Evolutionary conservation across 306 rosid species (phyloP).

Genomic region (Cucurbita moschata): DNA sequence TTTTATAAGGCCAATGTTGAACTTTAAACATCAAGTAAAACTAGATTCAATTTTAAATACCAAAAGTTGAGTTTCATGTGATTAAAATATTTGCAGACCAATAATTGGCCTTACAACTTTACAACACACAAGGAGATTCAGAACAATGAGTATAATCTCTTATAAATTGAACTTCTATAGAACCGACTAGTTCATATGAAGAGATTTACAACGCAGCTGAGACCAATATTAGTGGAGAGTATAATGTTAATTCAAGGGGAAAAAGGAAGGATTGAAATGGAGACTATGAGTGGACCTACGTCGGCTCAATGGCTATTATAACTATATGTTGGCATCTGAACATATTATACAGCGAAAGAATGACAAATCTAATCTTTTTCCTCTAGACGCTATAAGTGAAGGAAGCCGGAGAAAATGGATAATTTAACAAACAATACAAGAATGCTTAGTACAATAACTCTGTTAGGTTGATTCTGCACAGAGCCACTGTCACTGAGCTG

Average conservation of each 20-base stretch:
- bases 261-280: neutral
- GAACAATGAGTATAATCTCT: neutral
- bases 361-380: neutral
- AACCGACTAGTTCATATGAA: neutral
- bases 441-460: constrained; percentile 16
- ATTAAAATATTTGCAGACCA: no score
- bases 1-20: no score
- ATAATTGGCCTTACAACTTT: neutral
- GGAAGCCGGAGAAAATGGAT: constrained; percentile 22
- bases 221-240: neutral
- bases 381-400: constrained; percentile 23
- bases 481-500: constrained; percentile 39
- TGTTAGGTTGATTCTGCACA: constrained; percentile 15
- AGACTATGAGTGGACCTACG: neutral
- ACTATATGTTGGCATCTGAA: neutral
- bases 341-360: neutral
- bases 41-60: no score
- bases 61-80: no score
- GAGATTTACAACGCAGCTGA: neutral
- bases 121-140: neutral
- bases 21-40: no score
- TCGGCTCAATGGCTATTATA: neutral
- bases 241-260: neutral
- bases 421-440: constrained; percentile 30
- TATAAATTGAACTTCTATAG: neutral